Evolutionary conservation across 2,329 filamentous ascomycete species (phyloP).

Genomic region (Aspergillus hiratsukae): DNA sequence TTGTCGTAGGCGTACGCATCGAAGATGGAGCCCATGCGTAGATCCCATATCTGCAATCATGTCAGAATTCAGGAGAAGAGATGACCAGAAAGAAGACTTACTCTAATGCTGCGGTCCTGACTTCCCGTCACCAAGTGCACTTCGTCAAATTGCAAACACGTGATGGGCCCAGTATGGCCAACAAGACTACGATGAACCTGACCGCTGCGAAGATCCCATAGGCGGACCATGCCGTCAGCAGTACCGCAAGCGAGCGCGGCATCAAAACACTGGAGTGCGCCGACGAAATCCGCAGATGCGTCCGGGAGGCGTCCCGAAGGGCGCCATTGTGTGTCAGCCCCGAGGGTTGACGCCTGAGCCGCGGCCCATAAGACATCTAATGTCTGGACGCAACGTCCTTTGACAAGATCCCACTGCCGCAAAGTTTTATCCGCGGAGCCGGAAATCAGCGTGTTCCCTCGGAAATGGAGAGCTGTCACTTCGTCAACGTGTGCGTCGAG

Average conservation of each 20-base stretch:
- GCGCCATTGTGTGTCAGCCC: conserved; percentile 63
- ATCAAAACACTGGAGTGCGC: conserved; percentile 91
- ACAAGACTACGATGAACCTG: conserved; percentile 96
- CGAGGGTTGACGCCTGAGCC: conserved; percentile 74
- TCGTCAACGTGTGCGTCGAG: conserved; percentile 89
- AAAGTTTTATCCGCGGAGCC: conserved; percentile 96
- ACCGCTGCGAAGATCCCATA: conserved; percentile 95
- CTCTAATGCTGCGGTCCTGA: conserved; percentile 85
- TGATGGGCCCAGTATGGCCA: conserved; percentile 91
- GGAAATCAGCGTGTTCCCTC: conserved; percentile 83
- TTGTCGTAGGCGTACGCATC: conserved; percentile 95
- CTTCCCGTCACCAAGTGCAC: conserved; percentile 92
- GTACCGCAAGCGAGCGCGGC: conserved; percentile 93
- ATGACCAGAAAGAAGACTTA: conserved; percentile 48
- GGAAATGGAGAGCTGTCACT: conserved; percentile 89
- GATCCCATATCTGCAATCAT: conserved; percentile 82
- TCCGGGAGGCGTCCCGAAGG: conserved; percentile 60
- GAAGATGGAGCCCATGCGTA: conserved; percentile 89
- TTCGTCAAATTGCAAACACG: conserved; percentile 92
- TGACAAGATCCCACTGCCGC: conserved; percentile 94
- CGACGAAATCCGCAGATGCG: conserved; percentile 81
- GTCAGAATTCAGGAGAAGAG: not conserved
- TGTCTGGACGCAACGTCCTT: conserved; percentile 95
- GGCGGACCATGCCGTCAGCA: conserved; percentile 90
- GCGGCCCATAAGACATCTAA: conserved; percentile 97